Conservation (phyloP, 2,329 filamentous ascomycete species). For the Aspergillus sp. region DNA sequence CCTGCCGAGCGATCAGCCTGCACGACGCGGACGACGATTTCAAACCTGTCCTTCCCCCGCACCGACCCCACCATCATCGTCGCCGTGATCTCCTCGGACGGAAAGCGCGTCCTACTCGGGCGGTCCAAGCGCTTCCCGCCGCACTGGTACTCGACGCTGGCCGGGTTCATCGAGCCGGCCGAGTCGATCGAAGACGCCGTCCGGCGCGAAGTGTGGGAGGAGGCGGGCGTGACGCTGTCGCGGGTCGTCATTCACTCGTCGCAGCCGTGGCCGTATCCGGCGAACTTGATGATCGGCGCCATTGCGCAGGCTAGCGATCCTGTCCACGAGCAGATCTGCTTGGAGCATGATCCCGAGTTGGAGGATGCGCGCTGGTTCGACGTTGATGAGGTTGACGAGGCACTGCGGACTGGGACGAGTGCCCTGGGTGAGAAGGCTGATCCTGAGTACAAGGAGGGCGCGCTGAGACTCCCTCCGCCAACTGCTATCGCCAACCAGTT, state of each 20-base stretch:
- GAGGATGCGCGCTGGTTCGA: conserved; percentile 84
- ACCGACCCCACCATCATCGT: conserved; percentile 95
- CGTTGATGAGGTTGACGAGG: conserved; percentile 69
- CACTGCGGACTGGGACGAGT: conserved; percentile 58
- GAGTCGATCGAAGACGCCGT: conserved; percentile 81
- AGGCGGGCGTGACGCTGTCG: conserved; percentile 66
- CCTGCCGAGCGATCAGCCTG: conserved; percentile 54
- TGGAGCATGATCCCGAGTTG: conserved; percentile 84
- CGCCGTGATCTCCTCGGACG: conserved; percentile 75
- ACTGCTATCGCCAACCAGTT: conserved; percentile 92
- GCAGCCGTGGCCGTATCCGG: conserved; percentile 81
- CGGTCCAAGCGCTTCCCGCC: conserved; percentile 75
- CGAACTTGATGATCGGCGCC: conserved; percentile 77
- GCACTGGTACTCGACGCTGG: conserved; percentile 80
- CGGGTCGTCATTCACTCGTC: conserved; percentile 73
- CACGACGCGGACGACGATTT: conserved; percentile 71
- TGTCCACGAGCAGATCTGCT: conserved; percentile 66
- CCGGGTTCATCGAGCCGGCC: conserved; percentile 75
- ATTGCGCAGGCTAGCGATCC: conserved; percentile 72
- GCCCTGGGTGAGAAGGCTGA: conserved; percentile 56
- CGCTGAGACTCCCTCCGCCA: conserved; percentile 66
- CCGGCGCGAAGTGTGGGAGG: conserved; percentile 76
- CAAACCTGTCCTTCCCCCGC: conserved; percentile 83
- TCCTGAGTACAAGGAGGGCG: conserved; percentile 63
- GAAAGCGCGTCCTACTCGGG: conserved; percentile 69